These are phyloP conservation scores for Chaetoscypha palmicola DNA, from an alignment of 2,329 filamentous ascomycete genomes.

Conservation along the genomic window DNA sequence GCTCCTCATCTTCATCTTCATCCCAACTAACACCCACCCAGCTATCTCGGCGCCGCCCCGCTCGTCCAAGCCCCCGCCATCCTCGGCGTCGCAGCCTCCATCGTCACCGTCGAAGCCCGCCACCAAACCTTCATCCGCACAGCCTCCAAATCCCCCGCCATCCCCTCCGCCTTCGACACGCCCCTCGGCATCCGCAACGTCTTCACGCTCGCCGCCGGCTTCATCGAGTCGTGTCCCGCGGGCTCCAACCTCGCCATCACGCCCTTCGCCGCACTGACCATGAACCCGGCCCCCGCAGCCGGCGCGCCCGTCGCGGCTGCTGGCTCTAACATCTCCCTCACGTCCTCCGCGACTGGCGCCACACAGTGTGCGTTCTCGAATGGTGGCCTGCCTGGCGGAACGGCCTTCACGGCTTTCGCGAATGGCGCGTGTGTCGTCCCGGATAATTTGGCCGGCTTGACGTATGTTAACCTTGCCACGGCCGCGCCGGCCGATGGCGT, in stretches of 20 bases:
- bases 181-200: conserved; percentile 61
- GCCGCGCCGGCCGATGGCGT: conserved; percentile 42
- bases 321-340: conserved; percentile 36
- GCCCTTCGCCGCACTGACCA: conserved; percentile 52
- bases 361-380: conserved; percentile 62
- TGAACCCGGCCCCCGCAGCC: conserved; percentile 36
- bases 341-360: conserved; percentile 45
- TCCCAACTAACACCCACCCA: conserved; percentile 8
- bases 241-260: conserved; percentile 57
- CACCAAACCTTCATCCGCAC: conserved; percentile 67
- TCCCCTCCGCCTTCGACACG: conserved; percentile 64
- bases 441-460: conserved; percentile 53
- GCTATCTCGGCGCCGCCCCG: conserved; percentile 60
- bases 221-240: conserved; percentile 63
- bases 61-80: conserved; percentile 53
- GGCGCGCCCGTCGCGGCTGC: conserved; percentile 36
- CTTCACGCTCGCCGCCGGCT: conserved; percentile 66
- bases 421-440: conserved; percentile 53
- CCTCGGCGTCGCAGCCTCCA: conserved; percentile 60
- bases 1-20: conserved; percentile 8
- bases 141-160: conserved; percentile 49
- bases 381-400: conserved; percentile 49
- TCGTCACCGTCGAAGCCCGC: conserved; percentile 65
- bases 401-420: conserved; percentile 51
- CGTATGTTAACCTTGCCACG: conserved; percentile 61